Percentiles rank a stretch among this genome's conserved stretches.
These are phyloP conservation scores for Penicillium sp. DNA, from an alignment of 2,329 filamentous ascomycete genomes.

Conservation along the genomic window DNA sequence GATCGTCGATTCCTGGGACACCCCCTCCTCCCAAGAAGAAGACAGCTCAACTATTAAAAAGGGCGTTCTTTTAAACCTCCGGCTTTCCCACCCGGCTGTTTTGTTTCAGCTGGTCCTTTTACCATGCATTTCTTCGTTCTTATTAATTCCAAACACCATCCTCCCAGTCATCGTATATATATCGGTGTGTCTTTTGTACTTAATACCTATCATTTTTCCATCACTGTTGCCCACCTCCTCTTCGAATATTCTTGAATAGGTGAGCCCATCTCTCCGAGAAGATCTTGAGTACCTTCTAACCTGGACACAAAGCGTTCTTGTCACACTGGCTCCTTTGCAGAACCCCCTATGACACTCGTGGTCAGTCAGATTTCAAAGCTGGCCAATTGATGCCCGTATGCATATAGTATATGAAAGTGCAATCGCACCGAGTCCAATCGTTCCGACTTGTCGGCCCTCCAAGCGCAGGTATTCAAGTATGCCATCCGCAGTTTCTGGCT, in stretches of 20 bases:
- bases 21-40: slow-evolving; percentile 12
- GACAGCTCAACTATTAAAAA: slow-evolving; percentile 18
- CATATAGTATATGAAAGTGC: slow-evolving; percentile 28
- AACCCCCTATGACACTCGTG: slow-evolving; percentile 4
- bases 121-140: background rate
- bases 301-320: background rate
- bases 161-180: slow-evolving; percentile 11
- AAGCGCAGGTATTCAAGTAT: slow-evolving; percentile 24
- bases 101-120: slow-evolving; percentile 11
- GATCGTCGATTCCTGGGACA: slow-evolving; percentile 12
- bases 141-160: slow-evolving; percentile 1
- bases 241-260: background rate
- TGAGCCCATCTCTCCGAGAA: slow-evolving; percentile 5
- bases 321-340: background rate
- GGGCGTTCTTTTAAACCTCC: slow-evolving; percentile 10
- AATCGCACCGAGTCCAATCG: slow-evolving; percentile 35
- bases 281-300: background rate
- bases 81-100: slow-evolving; percentile 16
- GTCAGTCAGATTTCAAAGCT: slow-evolving; percentile 18
- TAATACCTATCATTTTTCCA: slow-evolving; percentile 15
- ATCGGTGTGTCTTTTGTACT: slow-evolving; percentile 16
- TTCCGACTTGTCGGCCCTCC: slow-evolving; percentile 33
- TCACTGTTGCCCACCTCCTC: background rate
- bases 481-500: slow-evolving; percentile 18
- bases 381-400: slow-evolving; percentile 29